Conservation (phyloP, 1,139 yeast species). For the Yamadazyma diospyri region DNA sequence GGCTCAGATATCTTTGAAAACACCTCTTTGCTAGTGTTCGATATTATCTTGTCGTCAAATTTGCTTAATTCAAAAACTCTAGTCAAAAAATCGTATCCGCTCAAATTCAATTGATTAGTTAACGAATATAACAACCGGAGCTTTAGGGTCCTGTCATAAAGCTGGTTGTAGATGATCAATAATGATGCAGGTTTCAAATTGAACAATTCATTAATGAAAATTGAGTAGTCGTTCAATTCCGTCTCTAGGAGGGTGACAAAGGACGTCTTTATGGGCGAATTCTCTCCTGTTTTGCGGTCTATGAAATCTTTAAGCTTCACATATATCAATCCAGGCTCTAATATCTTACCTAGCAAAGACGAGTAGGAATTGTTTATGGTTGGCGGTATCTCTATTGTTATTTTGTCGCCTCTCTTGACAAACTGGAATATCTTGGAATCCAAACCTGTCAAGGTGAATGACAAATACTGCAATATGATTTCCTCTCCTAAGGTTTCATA, state of each 20-base stretch:
- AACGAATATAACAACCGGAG: slow-evolving; percentile 55
- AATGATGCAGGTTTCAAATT: slow-evolving; percentile 32
- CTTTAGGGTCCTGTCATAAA: slow-evolving; percentile 44
- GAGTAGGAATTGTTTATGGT: slow-evolving; percentile 56
- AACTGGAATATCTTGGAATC: slow-evolving; percentile 63
- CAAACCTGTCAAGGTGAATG: slow-evolving; percentile 70
- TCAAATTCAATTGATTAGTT: slow-evolving; percentile 30
- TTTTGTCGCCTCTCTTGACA: slow-evolving; percentile 24
- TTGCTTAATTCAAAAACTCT: slow-evolving; percentile 47
- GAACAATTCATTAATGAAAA: slow-evolving; percentile 52
- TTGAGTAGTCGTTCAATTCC: slow-evolving; percentile 53
- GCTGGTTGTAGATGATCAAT: slow-evolving; percentile 39
- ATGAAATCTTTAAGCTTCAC: slow-evolving; percentile 31
- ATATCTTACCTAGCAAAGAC: slow-evolving; percentile 51
- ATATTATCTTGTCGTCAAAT: slow-evolving; percentile 62
- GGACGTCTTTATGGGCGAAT: slow-evolving; percentile 63
- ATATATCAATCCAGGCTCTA: slow-evolving; percentile 75
- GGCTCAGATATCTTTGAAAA: slow-evolving; percentile 53
- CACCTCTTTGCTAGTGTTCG: slow-evolving; percentile 40
- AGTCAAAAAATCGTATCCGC: slow-evolving; percentile 58
- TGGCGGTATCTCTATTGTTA: slow-evolving; percentile 42
- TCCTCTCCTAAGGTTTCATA: slow-evolving; percentile 42
- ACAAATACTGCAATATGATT: slow-evolving; percentile 53
- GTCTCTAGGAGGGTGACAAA: slow-evolving; percentile 53
- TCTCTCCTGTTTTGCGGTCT: slow-evolving; percentile 6